Evolutionary conservation across 2,329 filamentous ascomycete species (phyloP).

Genomic region (Xylariomycetidae sp.): DNA sequence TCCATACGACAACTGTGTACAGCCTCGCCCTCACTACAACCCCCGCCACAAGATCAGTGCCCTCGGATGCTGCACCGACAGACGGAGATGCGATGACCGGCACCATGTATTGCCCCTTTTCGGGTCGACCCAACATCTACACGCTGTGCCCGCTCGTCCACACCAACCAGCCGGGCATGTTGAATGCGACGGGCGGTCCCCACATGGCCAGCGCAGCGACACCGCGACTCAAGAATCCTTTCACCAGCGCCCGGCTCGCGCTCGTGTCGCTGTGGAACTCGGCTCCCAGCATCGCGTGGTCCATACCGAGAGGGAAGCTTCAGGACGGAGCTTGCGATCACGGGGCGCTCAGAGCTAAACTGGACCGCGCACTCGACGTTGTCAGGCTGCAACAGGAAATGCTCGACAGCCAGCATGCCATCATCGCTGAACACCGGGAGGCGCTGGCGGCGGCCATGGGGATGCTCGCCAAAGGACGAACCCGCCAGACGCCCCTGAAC

Average conservation of each 20-base stretch:
- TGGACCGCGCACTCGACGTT: constrained; percentile 4
- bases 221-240: constrained; percentile 7
- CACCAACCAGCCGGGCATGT: constrained; percentile 6
- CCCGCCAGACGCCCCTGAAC: no score
- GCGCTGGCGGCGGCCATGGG: constrained; percentile 3
- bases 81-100: constrained; percentile 8
- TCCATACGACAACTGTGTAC: constrained; percentile 4
- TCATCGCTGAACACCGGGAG: constrained; percentile 7
- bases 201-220: constrained; percentile 1
- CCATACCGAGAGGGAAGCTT: neutral
- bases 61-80: neutral
- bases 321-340: constrained; percentile 2
- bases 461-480: no score
- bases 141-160: constrained; percentile 9
- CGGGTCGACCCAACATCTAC: constrained; percentile 11
- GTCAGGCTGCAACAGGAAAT: constrained; percentile 10
- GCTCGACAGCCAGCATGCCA: constrained; percentile 7
- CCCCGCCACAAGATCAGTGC: neutral
- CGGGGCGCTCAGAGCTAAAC: constrained; percentile 1
- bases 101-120: constrained; percentile 15
- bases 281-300: neutral
- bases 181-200: constrained; percentile 3
- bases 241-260: constrained; percentile 3
- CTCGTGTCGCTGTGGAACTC: constrained; percentile 9
- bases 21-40: neutral